Evolutionary conservation across 345 rosid species (phyloP).

Genomic region (Moricandia arvensis): DNA sequence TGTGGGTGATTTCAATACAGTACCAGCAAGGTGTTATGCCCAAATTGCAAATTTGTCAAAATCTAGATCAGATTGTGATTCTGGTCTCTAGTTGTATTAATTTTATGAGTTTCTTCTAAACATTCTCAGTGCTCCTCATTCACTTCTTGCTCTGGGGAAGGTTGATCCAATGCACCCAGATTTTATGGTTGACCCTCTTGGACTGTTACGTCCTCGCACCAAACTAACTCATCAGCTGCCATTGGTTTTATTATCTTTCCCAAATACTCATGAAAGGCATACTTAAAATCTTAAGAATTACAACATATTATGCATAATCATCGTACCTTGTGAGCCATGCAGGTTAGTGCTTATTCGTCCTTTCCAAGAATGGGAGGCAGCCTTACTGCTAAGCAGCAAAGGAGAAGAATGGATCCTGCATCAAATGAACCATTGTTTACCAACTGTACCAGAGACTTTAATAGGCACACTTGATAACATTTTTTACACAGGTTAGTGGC

Average conservation of each 20-base stretch:
- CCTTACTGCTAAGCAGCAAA: conserved; percentile 64
- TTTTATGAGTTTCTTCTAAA: conserved; percentile 23
- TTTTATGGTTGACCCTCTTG: conserved; percentile 73
- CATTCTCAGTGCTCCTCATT: conserved; percentile 80
- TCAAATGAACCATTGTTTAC: conserved; percentile 96
- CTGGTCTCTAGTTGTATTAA: conserved; percentile 3
- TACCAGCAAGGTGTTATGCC: conserved; percentile 41
- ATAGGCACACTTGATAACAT: conserved; percentile 91
- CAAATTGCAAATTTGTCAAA: conserved; percentile 10
- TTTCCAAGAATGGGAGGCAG: conserved; percentile 71
- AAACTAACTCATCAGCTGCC: conserved; percentile 92
- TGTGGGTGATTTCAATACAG: conserved; percentile 95
- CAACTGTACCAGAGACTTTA: conserved; percentile 90
- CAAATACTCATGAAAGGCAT: conserved; percentile 3
- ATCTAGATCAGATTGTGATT: neutral
- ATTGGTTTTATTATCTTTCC: conserved; percentile 42
- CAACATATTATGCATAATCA: conserved; percentile 2
- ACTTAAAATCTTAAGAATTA: neutral
- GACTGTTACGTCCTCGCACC: conserved; percentile 76
- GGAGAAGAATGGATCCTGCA: conserved; percentile 79
- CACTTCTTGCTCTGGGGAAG: conserved; percentile 96
- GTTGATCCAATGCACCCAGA: conserved; percentile 82
- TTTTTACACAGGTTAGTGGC: conserved; percentile 78
- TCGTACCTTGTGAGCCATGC: conserved; percentile 32
- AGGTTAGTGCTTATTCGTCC: conserved; percentile 99